Evolutionary conservation across 345 rosid genomes (phyloP).

Genomic region (Salix purpurea): DNA sequence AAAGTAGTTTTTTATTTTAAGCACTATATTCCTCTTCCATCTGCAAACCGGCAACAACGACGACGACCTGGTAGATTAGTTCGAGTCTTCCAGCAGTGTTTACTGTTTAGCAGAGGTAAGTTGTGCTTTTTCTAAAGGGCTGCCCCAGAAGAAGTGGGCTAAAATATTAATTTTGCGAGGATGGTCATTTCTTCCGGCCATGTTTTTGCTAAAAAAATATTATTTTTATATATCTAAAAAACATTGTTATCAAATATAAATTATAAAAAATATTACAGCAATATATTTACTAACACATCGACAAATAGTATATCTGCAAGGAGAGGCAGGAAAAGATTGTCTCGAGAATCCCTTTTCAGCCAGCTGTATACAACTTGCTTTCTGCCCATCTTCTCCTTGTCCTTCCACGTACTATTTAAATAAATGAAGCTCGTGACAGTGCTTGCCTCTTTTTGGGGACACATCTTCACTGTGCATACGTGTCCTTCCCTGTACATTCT

Average conservation of each 20-base stretch:
- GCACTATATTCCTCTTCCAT: too few relatives aligned
- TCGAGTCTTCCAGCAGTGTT: too few relatives aligned
- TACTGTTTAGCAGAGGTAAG: not conserved
- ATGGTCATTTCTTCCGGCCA: not conserved
- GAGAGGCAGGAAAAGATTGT: not conserved
- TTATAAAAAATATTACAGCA: too few relatives aligned
- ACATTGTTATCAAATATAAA: too few relatives aligned
- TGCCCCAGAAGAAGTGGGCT: not conserved
- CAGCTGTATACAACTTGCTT: conserved; percentile 17
- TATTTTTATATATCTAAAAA: too few relatives aligned
- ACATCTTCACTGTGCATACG: not conserved
- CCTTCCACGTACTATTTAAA: not conserved
- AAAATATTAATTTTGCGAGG: not conserved
- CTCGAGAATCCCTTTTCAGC: not conserved
- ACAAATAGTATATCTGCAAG: not conserved
- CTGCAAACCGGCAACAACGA: too few relatives aligned
- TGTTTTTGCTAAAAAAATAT: too few relatives aligned
- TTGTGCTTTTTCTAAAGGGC: not conserved
- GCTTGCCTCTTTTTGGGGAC: not conserved
- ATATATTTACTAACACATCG: too few relatives aligned
- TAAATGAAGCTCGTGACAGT: not conserved
- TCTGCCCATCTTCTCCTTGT: not conserved
- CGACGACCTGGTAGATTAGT: too few relatives aligned
- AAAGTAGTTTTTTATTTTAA: too few relatives aligned
- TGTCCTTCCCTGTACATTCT: too few relatives aligned